A percentile compares a stretch with the other conserved stretches of the same genome.
Conservation (phyloP, 495 filamentous ascomycete genomes). For the Podospora sp. region DNA sequence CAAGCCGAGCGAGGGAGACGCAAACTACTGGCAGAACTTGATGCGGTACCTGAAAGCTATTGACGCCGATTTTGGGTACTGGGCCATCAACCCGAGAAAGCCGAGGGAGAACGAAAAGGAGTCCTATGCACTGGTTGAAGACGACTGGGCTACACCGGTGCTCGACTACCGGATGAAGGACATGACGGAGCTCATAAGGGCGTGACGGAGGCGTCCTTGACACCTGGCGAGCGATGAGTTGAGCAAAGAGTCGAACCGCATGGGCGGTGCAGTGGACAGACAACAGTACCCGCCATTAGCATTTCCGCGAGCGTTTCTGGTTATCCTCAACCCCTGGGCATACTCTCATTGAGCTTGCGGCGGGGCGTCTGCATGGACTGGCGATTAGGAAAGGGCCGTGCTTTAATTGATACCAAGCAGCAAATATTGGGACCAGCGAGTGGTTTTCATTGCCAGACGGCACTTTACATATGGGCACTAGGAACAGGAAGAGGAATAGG, state of each 20-base stretch:
- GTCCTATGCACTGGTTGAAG: constrained; percentile 57
- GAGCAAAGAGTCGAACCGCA: not conserved
- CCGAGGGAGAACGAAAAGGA: constrained; percentile 55
- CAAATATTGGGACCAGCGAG: not conserved
- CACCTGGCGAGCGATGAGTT: not conserved
- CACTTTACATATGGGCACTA: not conserved
- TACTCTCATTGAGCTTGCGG: not conserved
- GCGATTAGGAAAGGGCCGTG: constrained; percentile 9
- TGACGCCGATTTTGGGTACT: constrained; percentile 65
- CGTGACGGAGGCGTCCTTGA: not conserved
- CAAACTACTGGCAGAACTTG: constrained; percentile 62
- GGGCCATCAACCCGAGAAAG: constrained; percentile 64
- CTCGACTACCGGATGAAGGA: constrained; percentile 61
- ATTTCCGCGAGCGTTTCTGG: not conserved
- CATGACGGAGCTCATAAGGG: constrained; percentile 52
- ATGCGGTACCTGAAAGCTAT: constrained; percentile 54
- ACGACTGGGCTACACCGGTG: constrained; percentile 59
- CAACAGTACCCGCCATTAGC: not conserved
- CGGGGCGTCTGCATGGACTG: not conserved
- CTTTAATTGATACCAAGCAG: constrained; percentile 15
- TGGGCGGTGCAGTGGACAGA: not conserved
- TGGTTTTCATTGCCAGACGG: not conserved
- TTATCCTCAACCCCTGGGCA: not conserved
- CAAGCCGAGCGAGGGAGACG: constrained; percentile 50
- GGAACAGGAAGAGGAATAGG: not conserved